Base-by-base conservation (phyloP, 768 basidiomycete genomes). In the Multifurca ochricompacta region DNA sequence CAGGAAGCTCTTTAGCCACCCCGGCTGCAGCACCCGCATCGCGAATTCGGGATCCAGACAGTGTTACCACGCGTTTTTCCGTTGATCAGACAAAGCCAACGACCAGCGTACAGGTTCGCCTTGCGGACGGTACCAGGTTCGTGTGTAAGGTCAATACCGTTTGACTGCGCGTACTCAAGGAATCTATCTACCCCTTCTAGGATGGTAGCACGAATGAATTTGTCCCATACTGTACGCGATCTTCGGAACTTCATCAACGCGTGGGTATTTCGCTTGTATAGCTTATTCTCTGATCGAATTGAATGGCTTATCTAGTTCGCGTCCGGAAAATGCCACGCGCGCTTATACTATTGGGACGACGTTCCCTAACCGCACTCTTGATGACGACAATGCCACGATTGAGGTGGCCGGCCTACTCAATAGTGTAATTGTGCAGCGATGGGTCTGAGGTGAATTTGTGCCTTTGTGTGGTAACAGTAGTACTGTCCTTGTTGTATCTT, bases 51-150 rank as follows among this genome's bases (percentile, higher is more conserved):
- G 72, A 73, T 35, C 64, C 71, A 52, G 63, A 70, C 37, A 72
- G 64, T 48, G 64, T 80, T 6, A 71, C 62, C 28, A 77, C 83
- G 10, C 71, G 71, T 50, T 95, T 93, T 64, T 81, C 86, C 67
- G 90, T 97, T 8, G 92, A 98, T 65, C 80, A 80, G 67, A 78
- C 71, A 14, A 74, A 77, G 67, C 94, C 95, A 5, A 87, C 83
- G 43, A 96, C 94, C 37, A 90, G 82, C 67, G 75, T 98, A 10
- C 96, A 97, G 72, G 79, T 98, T 53, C 76, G 96, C 51, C 65
- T 98, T 50, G 90, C 88, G 9, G 93, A 95, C 69, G 95, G 95
- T 8, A 88, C 91, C 16, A 80, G 90, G 88, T 87, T 34, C 32
- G 59, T 6, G 70, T 19, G 90, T 3, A n/a, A n/a, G n/a, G n/a